Base-by-base conservation (phyloP, 177 flowering plant species). In the Vitis hybrid region DNA sequence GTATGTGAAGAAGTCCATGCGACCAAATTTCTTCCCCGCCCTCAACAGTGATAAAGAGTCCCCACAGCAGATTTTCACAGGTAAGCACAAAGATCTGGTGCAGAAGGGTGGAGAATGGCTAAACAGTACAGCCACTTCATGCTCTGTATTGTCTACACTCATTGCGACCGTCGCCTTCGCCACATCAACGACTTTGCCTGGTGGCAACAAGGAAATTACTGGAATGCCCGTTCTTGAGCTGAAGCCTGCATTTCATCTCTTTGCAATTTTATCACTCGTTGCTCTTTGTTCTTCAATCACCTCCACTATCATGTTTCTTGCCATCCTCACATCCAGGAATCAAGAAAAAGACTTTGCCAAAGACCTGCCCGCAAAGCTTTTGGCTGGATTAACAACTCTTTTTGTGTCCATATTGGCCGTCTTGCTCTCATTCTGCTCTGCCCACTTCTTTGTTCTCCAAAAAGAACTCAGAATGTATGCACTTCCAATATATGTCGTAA, bases 201-300 rank as follows among this genome's bases (percentile, higher is more conserved):
- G 87, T 0, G 85, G 85, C 0, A 34, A 59, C 30, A 64, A 70
- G 4, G n/a, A 70, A 0, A 45, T 51, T 0, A 70, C 13, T 3
- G 83, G 84, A 13, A 52, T 32, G 2, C 83, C 87, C 7, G 58
- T 17, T 1, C 75, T 84, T 0, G 81, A 69, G 49, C 23, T 64
- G 50, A 49, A 75, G 12, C 79, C 75, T 2, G 79, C 81, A 3
- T 83, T 83, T 66, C n/a, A 69, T 11, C 39, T 80, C 3, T 83
- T 84, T 51, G 76, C 85, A 9, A 60, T 84, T n/a, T 54, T 80
- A 0, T 80, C 85, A 0, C 80, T 82, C 0, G 52, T 82, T 0
- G 82, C 84, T 0, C 85, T 84, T 34, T 80, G 80, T 69, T 80
- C 69, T 74, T 84, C 87, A 0, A 75, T 84, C 32, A 84, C 84